These are phyloP conservation scores for Suillus placidus DNA, from an alignment of 768 basidiomycete genomes.

Conservation along the genomic window DNA sequence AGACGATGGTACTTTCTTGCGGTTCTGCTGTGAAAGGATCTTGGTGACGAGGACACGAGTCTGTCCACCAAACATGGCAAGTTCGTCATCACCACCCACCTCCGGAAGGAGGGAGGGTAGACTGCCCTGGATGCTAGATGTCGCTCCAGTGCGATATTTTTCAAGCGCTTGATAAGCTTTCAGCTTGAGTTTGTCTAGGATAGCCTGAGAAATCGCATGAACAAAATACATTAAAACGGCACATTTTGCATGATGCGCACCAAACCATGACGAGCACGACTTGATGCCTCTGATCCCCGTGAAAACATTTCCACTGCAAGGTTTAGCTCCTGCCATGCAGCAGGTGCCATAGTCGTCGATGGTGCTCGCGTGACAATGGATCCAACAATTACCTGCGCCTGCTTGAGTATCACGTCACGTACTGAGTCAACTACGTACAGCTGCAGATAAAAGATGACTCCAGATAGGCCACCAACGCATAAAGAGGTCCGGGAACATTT, in stretches of 20 bases:
- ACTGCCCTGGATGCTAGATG: slow-evolving; percentile 19
- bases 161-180: slow-evolving; percentile 59
- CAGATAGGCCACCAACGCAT: slow-evolving; percentile 66
- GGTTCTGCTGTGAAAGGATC: slow-evolving; percentile 43
- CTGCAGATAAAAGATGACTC: slow-evolving; percentile 55
- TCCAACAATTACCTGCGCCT: slow-evolving; percentile 60
- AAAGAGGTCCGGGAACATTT: slow-evolving; percentile 62
- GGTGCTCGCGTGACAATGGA: slow-evolving; percentile 65
- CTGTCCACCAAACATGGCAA: slow-evolving; percentile 72
- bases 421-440: slow-evolving; percentile 23
- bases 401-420: slow-evolving; percentile 21
- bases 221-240: no score
- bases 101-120: slow-evolving; percentile 35
- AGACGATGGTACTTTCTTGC: slow-evolving; percentile 28
- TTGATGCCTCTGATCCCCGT: slow-evolving; percentile 55
- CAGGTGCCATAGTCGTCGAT: slow-evolving; percentile 65
- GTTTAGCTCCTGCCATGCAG: slow-evolving; percentile 67
- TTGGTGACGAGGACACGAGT: slow-evolving; percentile 67
- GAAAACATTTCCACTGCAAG: slow-evolving; percentile 66
- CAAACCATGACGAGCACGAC: slow-evolving; percentile 59
- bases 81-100: slow-evolving; percentile 57
- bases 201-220: slow-evolving; percentile 38
- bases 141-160: slow-evolving; percentile 43
- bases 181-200: slow-evolving; percentile 50
- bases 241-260: slow-evolving; percentile 30